A percentile compares a stretch with the other conserved stretches of the same genome.
Evolutionary conservation across 2,329 filamentous ascomycete genomes (phyloP).

Genomic region (Colletotrichum sp.): DNA sequence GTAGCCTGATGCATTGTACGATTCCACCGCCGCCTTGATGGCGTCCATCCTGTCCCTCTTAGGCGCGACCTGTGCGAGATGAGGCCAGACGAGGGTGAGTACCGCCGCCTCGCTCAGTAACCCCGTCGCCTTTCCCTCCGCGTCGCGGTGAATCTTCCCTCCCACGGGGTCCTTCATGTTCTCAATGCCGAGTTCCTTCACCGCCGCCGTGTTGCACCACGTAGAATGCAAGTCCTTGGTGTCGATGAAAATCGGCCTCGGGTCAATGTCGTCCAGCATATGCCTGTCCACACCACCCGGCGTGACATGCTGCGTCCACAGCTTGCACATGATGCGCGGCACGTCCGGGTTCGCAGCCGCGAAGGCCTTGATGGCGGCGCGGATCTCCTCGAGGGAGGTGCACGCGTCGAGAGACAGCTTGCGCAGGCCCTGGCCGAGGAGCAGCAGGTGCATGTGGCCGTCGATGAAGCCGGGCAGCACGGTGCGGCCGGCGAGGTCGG

Average conservation of each 20-base stretch:
- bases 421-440: slow-evolving; percentile 57
- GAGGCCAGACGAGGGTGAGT: slow-evolving; percentile 60
- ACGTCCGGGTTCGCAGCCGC: slow-evolving; percentile 51
- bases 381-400: slow-evolving; percentile 53
- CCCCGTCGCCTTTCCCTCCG: slow-evolving; percentile 50
- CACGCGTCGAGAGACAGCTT: slow-evolving; percentile 56
- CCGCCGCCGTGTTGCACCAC: slow-evolving; percentile 59
- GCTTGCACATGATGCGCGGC: slow-evolving; percentile 55
- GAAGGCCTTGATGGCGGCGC: slow-evolving; percentile 47
- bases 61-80: slow-evolving; percentile 51
- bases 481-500: slow-evolving; percentile 32
- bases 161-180: slow-evolving; percentile 52
- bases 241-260: slow-evolving; percentile 60
- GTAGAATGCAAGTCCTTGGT: slow-evolving; percentile 61
- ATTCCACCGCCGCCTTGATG: slow-evolving; percentile 51
- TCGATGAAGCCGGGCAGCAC: slow-evolving; percentile 63
- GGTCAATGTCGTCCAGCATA: slow-evolving; percentile 57
- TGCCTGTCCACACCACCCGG: slow-evolving; percentile 48
- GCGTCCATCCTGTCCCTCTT: slow-evolving; percentile 52
- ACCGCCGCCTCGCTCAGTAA: slow-evolving; percentile 58
- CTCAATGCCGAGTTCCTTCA: slow-evolving; percentile 53
- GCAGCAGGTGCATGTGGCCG: slow-evolving; percentile 60
- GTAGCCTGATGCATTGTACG: slow-evolving; percentile 57
- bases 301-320: slow-evolving; percentile 61
- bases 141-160: slow-evolving; percentile 57